These are phyloP conservation scores for Lactifluus echinatus DNA, from an alignment of 768 basidiomycete genomes.

Conservation along the genomic window DNA sequence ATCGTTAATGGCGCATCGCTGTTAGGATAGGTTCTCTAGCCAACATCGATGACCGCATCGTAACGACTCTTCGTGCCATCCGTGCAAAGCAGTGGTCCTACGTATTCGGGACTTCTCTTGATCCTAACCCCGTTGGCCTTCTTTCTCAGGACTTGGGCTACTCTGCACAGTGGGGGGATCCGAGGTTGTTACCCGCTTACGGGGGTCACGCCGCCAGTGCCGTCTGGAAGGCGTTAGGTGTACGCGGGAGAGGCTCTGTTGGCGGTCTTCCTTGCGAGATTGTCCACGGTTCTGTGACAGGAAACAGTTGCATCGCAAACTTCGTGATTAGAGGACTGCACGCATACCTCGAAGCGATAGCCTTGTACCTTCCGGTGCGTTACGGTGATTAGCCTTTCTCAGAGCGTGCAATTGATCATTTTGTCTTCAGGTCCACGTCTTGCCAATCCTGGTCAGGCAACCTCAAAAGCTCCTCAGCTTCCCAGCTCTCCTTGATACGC, in stretches of 20 bases:
- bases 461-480: constrained; percentile 44
- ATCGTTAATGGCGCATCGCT: neutral
- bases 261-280: constrained; percentile 74
- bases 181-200: constrained; percentile 47
- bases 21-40: constrained; percentile 60
- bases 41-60: constrained; percentile 51
- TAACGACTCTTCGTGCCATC: constrained; percentile 44
- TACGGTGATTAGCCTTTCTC: neutral
- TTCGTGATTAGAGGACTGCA: constrained; percentile 41
- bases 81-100: constrained; percentile 57
- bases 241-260: constrained; percentile 41
- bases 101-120: constrained; percentile 30
- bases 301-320: constrained; percentile 54
- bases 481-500: constrained; percentile 32
- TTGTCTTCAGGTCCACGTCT: constrained; percentile 51
- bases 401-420: neutral
- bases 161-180: constrained; percentile 57
- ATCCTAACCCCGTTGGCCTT: constrained; percentile 35
- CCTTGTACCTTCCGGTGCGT: constrained; percentile 65
- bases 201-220: constrained; percentile 46
- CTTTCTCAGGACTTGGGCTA: constrained; percentile 50
- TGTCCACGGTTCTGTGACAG: constrained; percentile 53
- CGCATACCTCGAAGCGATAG: constrained; percentile 55
- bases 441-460: constrained; percentile 54
- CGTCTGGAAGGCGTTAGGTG: constrained; percentile 49